Conservation (phyloP, 495 filamentous ascomycete genomes). For the Neurospora cerealis region DNA sequence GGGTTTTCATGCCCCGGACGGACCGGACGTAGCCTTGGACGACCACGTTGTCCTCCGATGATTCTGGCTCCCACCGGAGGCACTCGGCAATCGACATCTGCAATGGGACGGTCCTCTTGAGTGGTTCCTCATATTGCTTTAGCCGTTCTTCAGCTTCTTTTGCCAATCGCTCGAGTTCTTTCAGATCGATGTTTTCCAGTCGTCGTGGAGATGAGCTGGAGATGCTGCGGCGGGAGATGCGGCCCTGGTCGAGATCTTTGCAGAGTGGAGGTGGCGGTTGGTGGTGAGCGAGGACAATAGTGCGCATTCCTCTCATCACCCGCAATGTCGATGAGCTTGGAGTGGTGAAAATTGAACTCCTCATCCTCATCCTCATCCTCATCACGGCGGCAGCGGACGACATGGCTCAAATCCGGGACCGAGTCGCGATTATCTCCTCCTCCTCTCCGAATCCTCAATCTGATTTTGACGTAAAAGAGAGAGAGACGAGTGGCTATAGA, state of each 20-base stretch:
- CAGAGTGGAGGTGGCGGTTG: neutral
- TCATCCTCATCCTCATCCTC: neutral
- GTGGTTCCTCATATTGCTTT: neutral
- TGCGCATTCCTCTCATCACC: neutral
- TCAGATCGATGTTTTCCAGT: neutral
- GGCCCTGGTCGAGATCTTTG: neutral
- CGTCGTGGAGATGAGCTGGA: neutral
- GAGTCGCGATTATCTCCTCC: neutral
- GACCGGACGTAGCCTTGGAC: slow-evolving; percentile 77
- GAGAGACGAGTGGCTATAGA: neutral
- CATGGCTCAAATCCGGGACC: neutral
- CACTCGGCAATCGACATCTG: slow-evolving; percentile 16
- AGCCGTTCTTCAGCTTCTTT: neutral
- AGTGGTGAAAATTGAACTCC: neutral
- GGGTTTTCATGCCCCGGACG: slow-evolving; percentile 74
- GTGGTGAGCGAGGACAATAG: neutral
- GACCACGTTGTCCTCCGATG: slow-evolving; percentile 22
- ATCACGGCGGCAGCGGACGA: neutral
- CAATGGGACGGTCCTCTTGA: neutral
- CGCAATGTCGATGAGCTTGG: neutral
- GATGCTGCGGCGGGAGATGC: neutral
- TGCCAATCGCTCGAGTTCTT: neutral
- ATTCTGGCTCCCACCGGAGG: slow-evolving; percentile 21
- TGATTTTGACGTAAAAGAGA: neutral
- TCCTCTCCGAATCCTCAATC: neutral